These are phyloP conservation scores for Sphenostylis stenocarpa DNA, from an alignment of 306 rosid genomes.

Conservation along the genomic window DNA sequence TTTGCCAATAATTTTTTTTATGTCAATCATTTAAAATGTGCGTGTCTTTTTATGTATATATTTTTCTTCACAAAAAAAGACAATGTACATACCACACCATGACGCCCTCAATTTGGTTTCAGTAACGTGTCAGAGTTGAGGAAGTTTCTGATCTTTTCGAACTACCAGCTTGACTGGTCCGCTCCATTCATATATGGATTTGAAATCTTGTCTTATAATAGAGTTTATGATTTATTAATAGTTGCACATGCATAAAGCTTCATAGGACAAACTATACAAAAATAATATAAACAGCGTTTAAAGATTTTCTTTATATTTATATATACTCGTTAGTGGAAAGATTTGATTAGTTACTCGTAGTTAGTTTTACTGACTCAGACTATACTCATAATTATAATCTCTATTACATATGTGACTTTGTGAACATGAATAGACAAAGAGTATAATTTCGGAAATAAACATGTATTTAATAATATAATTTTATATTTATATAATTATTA, in stretches of 20 bases:
- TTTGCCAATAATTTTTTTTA: background rate
- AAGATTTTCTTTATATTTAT: background rate
- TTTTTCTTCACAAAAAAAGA: background rate
- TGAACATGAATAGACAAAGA: background rate
- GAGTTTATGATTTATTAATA: constrained; percentile 8
- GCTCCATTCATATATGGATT: constrained; percentile 22
- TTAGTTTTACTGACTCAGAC: background rate
- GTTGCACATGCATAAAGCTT: constrained; percentile 39
- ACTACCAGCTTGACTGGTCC: constrained; percentile 32
- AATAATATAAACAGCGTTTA: background rate
- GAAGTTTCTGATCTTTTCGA: constrained; percentile 44
- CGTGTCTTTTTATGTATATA: background rate
- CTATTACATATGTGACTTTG: background rate
- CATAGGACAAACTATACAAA: background rate
- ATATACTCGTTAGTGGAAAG: background rate
- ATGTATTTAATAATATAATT: too few species aligned
- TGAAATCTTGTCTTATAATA: constrained; percentile 15
- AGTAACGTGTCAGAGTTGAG: constrained; percentile 39
- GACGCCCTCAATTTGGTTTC: background rate
- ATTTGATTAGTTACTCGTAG: background rate
- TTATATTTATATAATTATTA: too few species aligned
- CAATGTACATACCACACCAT: background rate
- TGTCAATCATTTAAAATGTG: background rate
- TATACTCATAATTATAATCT: background rate
- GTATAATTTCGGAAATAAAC: too few species aligned